These are phyloP conservation scores for Cinnamomum chago DNA, from an alignment of 164 flowering plant species.

Conservation along the genomic window DNA sequence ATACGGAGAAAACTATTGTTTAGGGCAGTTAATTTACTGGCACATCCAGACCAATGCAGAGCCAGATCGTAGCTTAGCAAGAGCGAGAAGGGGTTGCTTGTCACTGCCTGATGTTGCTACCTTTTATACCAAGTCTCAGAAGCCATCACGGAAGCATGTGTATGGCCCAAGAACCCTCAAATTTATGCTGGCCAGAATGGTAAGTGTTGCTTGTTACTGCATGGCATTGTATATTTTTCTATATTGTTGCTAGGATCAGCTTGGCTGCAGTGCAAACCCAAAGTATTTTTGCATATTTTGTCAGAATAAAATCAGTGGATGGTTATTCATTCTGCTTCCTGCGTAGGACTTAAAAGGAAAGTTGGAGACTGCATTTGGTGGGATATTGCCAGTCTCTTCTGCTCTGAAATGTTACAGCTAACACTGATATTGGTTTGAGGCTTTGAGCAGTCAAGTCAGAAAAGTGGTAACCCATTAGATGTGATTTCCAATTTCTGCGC, in stretches of 20 bases:
- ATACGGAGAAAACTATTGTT: conserved; percentile 87
- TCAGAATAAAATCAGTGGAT: not conserved
- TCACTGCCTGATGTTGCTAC: conserved; percentile 77
- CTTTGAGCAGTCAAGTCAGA: not conserved
- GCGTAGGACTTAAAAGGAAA: too few relatives aligned
- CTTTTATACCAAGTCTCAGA: conserved; percentile 76
- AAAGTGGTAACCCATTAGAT: not conserved
- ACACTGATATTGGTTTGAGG: too few relatives aligned
- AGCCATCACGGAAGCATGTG: conserved; percentile 63
- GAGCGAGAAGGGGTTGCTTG: conserved; percentile 84
- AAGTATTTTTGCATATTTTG: not conserved
- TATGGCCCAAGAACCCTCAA: conserved; percentile 77
- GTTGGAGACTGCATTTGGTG: too few relatives aligned
- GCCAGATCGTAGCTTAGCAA: conserved; percentile 64
- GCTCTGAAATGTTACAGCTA: too few relatives aligned
- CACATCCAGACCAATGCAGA: conserved; percentile 71
- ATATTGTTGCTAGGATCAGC: not conserved
- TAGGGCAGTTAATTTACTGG: conserved; percentile 97
- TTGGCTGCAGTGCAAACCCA: not conserved
- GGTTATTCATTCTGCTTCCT: too few relatives aligned
- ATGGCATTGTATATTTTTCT: not conserved
- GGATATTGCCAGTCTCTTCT: too few relatives aligned
- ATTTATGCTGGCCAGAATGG: conserved; percentile 84
- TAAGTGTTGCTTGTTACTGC: conserved; percentile 22
- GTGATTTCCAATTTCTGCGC: not conserved